Evolutionary conservation across 1,284 basidiomycete species (phyloP), one percentile per base, ranked within the genome.

Genomic region (Trichosporon coremiiforme): DNA sequence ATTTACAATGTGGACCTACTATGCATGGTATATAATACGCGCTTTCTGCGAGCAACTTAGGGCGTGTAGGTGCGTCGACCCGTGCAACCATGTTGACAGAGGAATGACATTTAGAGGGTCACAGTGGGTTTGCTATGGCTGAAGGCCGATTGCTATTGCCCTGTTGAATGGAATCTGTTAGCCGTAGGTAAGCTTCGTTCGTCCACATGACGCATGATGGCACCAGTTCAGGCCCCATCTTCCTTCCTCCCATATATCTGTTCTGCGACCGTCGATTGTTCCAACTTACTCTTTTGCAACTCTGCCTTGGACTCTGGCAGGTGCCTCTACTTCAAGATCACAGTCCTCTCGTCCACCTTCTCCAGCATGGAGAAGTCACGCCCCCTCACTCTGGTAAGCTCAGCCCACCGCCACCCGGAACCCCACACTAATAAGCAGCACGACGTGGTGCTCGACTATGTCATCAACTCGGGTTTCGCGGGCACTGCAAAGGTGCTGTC

Each of bases 381-480:
- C 29, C 31, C 57, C 17, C 57, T 35, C 31, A 62, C 57, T 1
- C 17, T 62, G 57, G 57, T 62, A 35, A 62, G 64, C 20, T 0
- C 36, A 31, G 7, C 41, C 13, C 36, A n/a, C 25, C 64, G 45
- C 64, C 64, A 65, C 64, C 64, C 63, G 45, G n/a, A 45, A 45
- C 64, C 38, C 8, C 64, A 25, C 38, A 29, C 31, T 62, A n/a
- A 62, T 33, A 17, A 10, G 13, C 70, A 82, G 81, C 80, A 81
- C 71, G 78, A 80, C 70, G 72, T 82, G n/a, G 76, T 82, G 22
- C 68, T 80, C n/a, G 78, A 82, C 69, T 82, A 82, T 65, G 69
- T 82, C 65, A 71, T 73, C 57, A 77, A 76, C 50, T 71, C 75
- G 29, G 81, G 77, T 7, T 80, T 79, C 66, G 64, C 78, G 31